A percentile compares a stretch with the other conserved stretches of the same genome.
These are phyloP conservation scores for Vinca major DNA, from an alignment of 305 asterid genomes.

Conservation along the genomic window DNA sequence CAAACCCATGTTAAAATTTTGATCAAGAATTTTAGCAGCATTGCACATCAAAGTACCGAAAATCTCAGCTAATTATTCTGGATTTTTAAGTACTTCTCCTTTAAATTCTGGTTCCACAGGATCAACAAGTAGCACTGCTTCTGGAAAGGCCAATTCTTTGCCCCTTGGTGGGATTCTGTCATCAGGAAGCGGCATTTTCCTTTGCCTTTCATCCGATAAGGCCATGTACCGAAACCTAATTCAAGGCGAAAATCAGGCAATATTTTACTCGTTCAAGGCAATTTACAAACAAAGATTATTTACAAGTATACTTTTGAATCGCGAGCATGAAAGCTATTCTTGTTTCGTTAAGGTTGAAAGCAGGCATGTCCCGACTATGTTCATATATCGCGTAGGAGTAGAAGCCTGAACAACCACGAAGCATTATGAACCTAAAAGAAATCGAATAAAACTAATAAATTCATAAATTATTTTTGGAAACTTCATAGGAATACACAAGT, in stretches of 20 bases:
- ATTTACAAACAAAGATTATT: not conserved
- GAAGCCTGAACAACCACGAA: slow-evolving; percentile 47
- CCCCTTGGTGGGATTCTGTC: slow-evolving; percentile 52
- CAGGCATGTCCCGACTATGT: slow-evolving; percentile 51
- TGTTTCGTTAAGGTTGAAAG: slow-evolving; percentile 28
- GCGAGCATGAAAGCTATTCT: slow-evolving; percentile 52
- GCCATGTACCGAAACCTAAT: slow-evolving; percentile 59
- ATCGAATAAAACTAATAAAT: not conserved
- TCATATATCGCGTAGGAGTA: slow-evolving; percentile 56
- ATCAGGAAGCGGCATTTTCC: slow-evolving; percentile 57
- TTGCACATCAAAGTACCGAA: not conserved
- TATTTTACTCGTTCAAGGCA: not conserved
- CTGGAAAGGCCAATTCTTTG: slow-evolving; percentile 48
- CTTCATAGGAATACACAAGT: not conserved
- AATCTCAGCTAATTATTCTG: too few species aligned
- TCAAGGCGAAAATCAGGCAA: not conserved
- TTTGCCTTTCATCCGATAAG: slow-evolving; percentile 53
- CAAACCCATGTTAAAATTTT: not conserved
- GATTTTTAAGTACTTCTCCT: slow-evolving; percentile 43
- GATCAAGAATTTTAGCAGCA: not conserved
- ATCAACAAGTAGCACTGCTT: slow-evolving; percentile 58
- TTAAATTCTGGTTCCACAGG: slow-evolving; percentile 55
- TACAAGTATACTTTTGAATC: slow-evolving; percentile 29
- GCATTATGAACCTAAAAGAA: slow-evolving; percentile 37
- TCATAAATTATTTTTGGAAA: not conserved